phyloP scores from a whole-genome alignment of 306 rosid genomes.

The Vigna radiata region DNA sequence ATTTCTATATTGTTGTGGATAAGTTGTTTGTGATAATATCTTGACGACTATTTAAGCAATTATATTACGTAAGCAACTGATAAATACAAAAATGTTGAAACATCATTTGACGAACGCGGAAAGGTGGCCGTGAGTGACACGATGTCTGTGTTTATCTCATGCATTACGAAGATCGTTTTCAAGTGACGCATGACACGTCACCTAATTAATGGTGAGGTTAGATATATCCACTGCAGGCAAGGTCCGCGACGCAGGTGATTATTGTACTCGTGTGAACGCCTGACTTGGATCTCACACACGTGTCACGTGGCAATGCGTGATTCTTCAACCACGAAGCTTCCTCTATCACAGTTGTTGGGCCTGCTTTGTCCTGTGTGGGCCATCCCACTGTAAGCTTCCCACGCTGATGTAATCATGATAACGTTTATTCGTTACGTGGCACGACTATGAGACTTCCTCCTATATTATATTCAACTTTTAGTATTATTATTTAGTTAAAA shows the following conservation, averaged over 20 bases:
- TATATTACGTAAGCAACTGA: not conserved
- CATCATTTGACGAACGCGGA: not conserved
- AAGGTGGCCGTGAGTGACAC: not conserved
- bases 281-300: not conserved
- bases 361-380: not conserved
- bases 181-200: not conserved
- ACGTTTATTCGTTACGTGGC: conserved; percentile 36
- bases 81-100: not conserved
- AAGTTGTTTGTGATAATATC: too few species aligned
- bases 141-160: not conserved
- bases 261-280: not conserved
- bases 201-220: not conserved
- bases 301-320: not conserved
- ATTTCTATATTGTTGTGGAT: too few species aligned
- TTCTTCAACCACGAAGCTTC: conserved; percentile 19
- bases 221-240: not conserved
- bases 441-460: not conserved
- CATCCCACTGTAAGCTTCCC: not conserved
- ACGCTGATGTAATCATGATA: conserved; percentile 19
- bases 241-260: not conserved
- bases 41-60: not conserved
- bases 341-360: not conserved
- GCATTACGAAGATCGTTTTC: not conserved
- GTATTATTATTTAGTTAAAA: too few species aligned
- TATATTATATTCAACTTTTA: too few species aligned